A percentile compares a stretch with the other conserved stretches of the same genome.
Conservation (phyloP, 73 alveolate genomes). For the Uronychia setigera region DNA sequence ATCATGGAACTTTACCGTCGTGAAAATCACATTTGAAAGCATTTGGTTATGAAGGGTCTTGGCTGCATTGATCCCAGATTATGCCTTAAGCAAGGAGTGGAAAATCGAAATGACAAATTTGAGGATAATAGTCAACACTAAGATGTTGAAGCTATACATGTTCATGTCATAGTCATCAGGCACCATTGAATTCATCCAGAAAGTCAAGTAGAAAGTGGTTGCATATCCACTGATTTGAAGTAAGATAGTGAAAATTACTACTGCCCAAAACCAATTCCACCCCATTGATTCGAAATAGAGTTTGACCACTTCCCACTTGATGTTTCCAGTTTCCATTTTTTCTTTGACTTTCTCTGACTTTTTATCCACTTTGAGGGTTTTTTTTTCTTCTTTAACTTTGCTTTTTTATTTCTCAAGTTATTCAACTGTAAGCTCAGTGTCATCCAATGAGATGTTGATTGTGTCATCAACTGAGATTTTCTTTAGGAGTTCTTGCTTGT, state of each 20-base stretch:
- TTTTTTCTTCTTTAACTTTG: neutral
- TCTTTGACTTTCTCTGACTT: conserved; percentile 4
- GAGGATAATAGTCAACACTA: neutral
- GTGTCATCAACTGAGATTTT: neutral
- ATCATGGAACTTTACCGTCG: conserved; percentile 7
- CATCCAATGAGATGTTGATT: neutral
- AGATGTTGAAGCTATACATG: neutral
- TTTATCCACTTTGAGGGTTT: neutral
- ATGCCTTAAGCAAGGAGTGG: neutral
- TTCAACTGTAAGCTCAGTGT: neutral
- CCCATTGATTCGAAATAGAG: neutral
- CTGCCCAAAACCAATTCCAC: neutral
- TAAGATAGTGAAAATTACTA: neutral
- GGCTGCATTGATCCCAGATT: neutral
- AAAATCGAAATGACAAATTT: neutral
- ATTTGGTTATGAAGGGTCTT: neutral
- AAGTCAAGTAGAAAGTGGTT: neutral
- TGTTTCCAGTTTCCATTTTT: neutral
- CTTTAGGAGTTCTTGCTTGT: neutral
- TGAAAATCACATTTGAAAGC: neutral
- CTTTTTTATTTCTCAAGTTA: neutral
- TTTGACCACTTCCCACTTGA: neutral
- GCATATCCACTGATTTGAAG: neutral
- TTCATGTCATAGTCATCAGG: neutral
- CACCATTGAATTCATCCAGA: neutral